Evolutionary conservation across 2,329 filamentous ascomycete genomes (phyloP).

Genomic region (Beauveria scarabaeidicola): DNA sequence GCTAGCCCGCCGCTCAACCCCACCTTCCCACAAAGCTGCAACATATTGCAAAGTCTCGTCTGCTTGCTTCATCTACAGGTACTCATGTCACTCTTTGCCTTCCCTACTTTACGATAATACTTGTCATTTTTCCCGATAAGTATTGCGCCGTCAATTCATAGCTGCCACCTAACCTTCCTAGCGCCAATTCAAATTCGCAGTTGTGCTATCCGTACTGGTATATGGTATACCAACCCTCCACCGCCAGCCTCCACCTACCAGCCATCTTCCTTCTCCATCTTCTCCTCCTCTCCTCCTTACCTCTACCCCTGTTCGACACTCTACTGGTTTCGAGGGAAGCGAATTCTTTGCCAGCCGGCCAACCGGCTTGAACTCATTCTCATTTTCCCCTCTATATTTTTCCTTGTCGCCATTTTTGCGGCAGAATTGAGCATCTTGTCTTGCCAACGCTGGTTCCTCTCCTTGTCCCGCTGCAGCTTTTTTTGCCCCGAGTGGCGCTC

Average conservation of each 20-base stretch:
- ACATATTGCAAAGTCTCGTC: neutral
- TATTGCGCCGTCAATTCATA: too few relatives aligned
- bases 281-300: neutral
- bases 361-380: neutral
- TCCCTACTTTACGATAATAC: neutral
- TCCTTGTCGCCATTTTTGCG: neutral
- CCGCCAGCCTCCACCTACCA: neutral
- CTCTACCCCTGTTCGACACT: neutral
- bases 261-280: neutral
- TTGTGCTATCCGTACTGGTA: too few relatives aligned
- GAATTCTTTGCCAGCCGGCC: neutral
- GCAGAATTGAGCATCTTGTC: neutral
- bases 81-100: neutral
- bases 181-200: too few relatives aligned
- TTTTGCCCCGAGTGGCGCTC: conserved; percentile 2
- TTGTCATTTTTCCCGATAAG: neutral
- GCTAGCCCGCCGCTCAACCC: neutral
- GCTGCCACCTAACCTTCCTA: neutral
- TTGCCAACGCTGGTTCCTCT: neutral
- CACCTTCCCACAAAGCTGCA: neutral
- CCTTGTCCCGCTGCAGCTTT: neutral
- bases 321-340: neutral
- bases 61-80: neutral
- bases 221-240: neutral
- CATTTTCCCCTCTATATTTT: neutral